Percentiles rank a stretch among this genome's conserved stretches.
Evolutionary conservation across 768 basidiomycete species (phyloP).

Genomic region (Tricholoma matsutake): DNA sequence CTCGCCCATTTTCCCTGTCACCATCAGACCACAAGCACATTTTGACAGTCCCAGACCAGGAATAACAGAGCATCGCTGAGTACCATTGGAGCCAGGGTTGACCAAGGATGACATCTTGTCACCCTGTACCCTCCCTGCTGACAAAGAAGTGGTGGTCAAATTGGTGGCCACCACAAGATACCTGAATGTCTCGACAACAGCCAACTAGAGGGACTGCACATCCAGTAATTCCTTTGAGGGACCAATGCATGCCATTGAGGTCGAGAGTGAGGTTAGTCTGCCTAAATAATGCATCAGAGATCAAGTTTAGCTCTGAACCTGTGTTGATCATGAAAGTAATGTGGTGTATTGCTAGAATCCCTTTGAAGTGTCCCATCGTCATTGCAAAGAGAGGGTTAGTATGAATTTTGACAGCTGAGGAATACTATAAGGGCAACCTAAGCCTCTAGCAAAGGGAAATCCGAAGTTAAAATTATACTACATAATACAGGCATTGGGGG

Average conservation of each 20-base stretch:
- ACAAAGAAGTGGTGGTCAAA: too few relatives aligned
- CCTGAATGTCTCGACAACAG: constrained; percentile 11
- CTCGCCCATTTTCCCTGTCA: neutral
- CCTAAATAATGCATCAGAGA: too few relatives aligned
- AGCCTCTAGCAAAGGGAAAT: too few relatives aligned
- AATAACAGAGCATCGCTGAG: neutral
- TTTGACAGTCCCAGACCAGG: constrained; percentile 5
- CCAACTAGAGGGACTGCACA: constrained; percentile 13
- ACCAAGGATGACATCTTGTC: too few relatives aligned
- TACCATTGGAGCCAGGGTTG: neutral
- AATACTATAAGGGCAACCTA: too few relatives aligned
- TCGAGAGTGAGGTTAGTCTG: too few relatives aligned
- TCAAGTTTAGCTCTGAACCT: neutral
- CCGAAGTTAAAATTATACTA: too few relatives aligned
- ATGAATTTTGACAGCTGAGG: neutral
- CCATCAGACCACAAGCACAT: constrained; percentile 19
- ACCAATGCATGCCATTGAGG: too few relatives aligned
- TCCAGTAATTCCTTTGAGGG: neutral
- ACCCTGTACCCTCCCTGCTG: too few relatives aligned
- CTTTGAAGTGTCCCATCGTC: neutral
- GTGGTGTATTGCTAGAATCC: neutral
- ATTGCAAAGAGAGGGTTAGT: neutral
- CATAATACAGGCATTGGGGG: too few relatives aligned
- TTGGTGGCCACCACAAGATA: neutral
- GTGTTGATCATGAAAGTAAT: neutral